phyloP scores from a whole-genome alignment of 768 basidiomycete species.

The Lentinula detonsa region DNA sequence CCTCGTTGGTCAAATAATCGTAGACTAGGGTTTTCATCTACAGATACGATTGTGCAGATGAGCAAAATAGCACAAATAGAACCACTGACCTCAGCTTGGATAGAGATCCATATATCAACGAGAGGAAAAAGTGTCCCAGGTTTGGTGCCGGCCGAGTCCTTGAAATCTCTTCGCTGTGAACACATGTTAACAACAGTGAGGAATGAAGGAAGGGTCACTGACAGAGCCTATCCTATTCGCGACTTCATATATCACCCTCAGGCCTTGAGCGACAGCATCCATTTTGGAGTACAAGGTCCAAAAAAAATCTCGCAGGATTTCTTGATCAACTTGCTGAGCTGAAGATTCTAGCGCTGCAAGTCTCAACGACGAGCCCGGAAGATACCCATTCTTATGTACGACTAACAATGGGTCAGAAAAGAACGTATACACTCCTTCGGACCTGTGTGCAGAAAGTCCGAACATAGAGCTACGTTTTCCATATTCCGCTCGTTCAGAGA shows the following conservation, averaged over 20 bases:
- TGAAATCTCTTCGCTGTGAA: constrained; percentile 81
- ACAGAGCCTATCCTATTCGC: constrained; percentile 88
- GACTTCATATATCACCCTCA: constrained; percentile 87
- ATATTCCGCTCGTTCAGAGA: constrained; percentile 85
- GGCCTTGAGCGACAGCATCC: constrained; percentile 87
- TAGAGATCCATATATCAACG: constrained; percentile 80
- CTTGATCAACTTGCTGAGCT: constrained; percentile 70
- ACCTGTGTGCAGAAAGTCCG: constrained; percentile 27
- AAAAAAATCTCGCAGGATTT: constrained; percentile 85
- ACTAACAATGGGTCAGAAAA: constrained; percentile 19
- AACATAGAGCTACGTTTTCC: constrained; percentile 44
- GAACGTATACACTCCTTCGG: constrained; percentile 53
- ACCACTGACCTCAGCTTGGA: constrained; percentile 75
- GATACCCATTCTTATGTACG: constrained; percentile 22
- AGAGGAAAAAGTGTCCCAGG: constrained; percentile 75
- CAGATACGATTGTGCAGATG: not conserved
- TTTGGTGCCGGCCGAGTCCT: constrained; percentile 76
- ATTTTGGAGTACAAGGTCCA: constrained; percentile 97
- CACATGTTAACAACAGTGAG: not conserved
- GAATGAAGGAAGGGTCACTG: constrained; percentile 25
- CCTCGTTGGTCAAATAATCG: constrained; percentile 92
- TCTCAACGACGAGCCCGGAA: constrained; percentile 53
- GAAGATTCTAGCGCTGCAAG: constrained; percentile 71
- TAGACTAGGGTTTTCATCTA: constrained; percentile 80
- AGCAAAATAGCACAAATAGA: not conserved